Percentiles rank a stretch among this genome's conserved stretches.
phyloP scores from a whole-genome alignment of 1,139 yeast species.

The Hyphopichia fennica region DNA sequence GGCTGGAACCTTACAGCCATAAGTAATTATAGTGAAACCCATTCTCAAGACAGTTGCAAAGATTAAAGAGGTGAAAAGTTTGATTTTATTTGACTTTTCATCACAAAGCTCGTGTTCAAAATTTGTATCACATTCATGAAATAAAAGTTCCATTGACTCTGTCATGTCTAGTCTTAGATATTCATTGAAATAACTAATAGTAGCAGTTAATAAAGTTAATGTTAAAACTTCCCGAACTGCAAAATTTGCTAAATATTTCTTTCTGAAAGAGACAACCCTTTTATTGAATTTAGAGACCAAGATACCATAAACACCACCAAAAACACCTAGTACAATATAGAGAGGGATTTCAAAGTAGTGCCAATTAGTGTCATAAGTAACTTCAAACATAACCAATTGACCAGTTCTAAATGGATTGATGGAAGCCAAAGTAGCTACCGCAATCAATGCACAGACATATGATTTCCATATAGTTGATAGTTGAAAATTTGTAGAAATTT shows the following conservation, averaged over 20 bases:
- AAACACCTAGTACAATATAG: constrained; percentile 74
- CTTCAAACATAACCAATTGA: constrained; percentile 88
- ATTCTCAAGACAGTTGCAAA: constrained; percentile 76
- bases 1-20: constrained; percentile 92
- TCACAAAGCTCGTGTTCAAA: constrained; percentile 49
- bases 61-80: constrained; percentile 49
- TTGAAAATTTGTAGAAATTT: constrained; percentile 70
- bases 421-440: constrained; percentile 73
- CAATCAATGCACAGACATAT: constrained; percentile 86
- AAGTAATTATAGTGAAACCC: constrained; percentile 73
- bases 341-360: constrained; percentile 81
- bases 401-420: constrained; percentile 94
- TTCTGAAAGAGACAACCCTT: constrained; percentile 76
- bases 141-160: constrained; percentile 85
- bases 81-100: constrained; percentile 33
- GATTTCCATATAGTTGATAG: constrained; percentile 86
- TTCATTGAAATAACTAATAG: constrained; percentile 79
- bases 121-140: constrained; percentile 73
- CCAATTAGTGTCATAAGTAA: constrained; percentile 84
- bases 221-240: constrained; percentile 72
- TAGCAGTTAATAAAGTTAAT: constrained; percentile 69
- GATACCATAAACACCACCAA: constrained; percentile 92
- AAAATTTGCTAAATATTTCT: constrained; percentile 55
- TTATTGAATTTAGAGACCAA: constrained; percentile 78
- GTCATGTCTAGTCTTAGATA: constrained; percentile 90